Evolutionary conservation across 164 flowering plant species (phyloP), one percentile per base, ranked within the genome.

Genomic region (Umbilicus rupestris): DNA sequence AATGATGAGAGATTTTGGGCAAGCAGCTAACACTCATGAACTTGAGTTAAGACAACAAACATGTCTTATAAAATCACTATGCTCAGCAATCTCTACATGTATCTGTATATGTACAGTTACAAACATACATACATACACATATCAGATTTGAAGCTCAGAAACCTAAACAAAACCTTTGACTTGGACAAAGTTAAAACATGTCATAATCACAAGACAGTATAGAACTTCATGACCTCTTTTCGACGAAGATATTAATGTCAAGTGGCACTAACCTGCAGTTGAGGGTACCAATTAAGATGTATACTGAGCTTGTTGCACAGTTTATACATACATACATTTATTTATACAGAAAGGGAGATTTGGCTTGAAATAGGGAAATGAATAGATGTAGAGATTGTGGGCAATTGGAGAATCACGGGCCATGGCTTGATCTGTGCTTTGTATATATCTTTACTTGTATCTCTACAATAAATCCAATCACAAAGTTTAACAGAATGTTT

Each of bases 281-380:
- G 58, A 52, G 58, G 58, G 4, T 26, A 52, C 58, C 58, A 52
- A 52, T 52, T 52, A 52, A 52, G 58, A 52, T 52, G 30, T 15
- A 52, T 24, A 26, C 19, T 4, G 22, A 47, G 7, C 7, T 47
- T n/a, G n/a, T n/a, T n/a, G n/a, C 52, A 47, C 52, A 50, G n/a
- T n/a, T n/a, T 50, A 49, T 49, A 49, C 3, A 12, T n/a, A n/a
- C 28, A 49, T 49, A 49, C 9, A 20, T 20, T n/a, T 5, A 47
- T 47, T 47, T 47, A n/a, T 47, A 47, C 52, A n/a, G 26, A n/a
- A 0, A 47, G 20, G 19, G 7, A 47, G 52, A 52, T 22, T n/a
- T 52, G 58, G 30, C 7, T 52, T 52, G 1, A 52, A 52, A 11
- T 24, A 1, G 58, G 55, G 10, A 52, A 52, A 26, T 52, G 30